Base-by-base conservation (phyloP, 23 red algal species). In the Gracilaria gracilis region DNA sequence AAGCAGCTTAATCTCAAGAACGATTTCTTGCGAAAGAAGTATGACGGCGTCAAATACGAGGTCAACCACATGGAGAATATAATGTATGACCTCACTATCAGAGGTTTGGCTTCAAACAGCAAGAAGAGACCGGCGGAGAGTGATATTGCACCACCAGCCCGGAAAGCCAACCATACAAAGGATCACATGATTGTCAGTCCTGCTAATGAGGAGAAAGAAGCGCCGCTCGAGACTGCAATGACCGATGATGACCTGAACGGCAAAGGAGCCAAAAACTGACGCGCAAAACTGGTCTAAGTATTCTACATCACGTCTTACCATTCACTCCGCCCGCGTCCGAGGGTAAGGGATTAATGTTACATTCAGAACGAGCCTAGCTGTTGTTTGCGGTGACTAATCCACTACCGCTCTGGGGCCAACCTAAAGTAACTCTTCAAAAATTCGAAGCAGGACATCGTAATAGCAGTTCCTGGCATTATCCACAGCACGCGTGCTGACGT, bases 361-460 rank as follows among this genome's bases (percentile, higher is more conserved):
- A 62, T 62, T 62, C 59, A 62, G 9, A 55, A 55, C 59, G 59
- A 4, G 5, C 1, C 27, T 62, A 16, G 59, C 8, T 62, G 59
- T 62, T 62, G 4, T 2, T 0, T 29, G 23, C 13, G 59, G 59
- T 73, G 35, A 39, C 35, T 40, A 37, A 42, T 40, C 36, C 1
- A 73, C 67, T 73, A 73, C 21, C 67, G 33, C 3, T 73, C 67
- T 51, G 82, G 38, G 21, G 35, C 38, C 37, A 61, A 66, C 55
- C 58, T 23, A 59, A 95, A 74, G 59, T 69, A 67, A 27, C 58
- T 28, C 67, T 99, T 99, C 34, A 96, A 59, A 83, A 79, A 82
- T 80, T 99, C 97, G 82, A 99, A 99, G 15, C 47, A 67, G n/a
- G 94, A 83, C 87, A 99, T 95, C 14, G 97, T 96, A 40, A 99